These are phyloP conservation scores for Annulohypoxylon maeteangense DNA, from an alignment of 495 filamentous ascomycete genomes.

Conservation along the genomic window DNA sequence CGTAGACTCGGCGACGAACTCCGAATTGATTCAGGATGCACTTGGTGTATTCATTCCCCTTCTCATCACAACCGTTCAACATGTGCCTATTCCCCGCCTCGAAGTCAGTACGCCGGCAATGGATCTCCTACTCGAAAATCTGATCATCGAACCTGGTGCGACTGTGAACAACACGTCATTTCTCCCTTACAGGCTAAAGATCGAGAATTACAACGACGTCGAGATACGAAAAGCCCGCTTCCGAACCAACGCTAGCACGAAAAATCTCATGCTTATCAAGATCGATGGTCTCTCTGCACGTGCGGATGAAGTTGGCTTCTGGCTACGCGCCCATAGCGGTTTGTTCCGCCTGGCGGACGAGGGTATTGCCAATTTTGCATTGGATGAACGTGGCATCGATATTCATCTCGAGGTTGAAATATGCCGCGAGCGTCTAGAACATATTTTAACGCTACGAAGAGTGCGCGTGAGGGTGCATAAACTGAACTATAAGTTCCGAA, in stretches of 20 bases:
- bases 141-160: conserved; percentile 87
- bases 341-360: conserved; percentile 76
- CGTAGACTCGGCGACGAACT: conserved; percentile 63
- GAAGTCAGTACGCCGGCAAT: conserved; percentile 84
- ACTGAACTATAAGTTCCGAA: conserved; percentile 78
- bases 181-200: conserved; percentile 82
- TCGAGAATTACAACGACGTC: conserved; percentile 86
- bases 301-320: conserved; percentile 87
- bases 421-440: conserved; percentile 75
- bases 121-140: conserved; percentile 87
- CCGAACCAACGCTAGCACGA: conserved; percentile 71
- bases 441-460: conserved; percentile 79
- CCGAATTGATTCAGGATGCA: conserved; percentile 76
- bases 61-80: conserved; percentile 78
- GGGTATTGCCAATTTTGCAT: conserved; percentile 83
- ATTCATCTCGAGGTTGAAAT: conserved; percentile 85
- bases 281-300: conserved; percentile 82
- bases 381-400: conserved; percentile 88
- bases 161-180: conserved; percentile 90
- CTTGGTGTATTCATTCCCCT: conserved; percentile 83
- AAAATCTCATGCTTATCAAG: conserved; percentile 77
- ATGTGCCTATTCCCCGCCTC: conserved; percentile 86
- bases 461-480: conserved; percentile 88
- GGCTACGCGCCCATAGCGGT: conserved; percentile 71
- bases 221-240: conserved; percentile 84